phyloP scores from a whole-genome alignment of 2,329 filamentous ascomycete genomes.

The Laburnicola sp. region DNA sequence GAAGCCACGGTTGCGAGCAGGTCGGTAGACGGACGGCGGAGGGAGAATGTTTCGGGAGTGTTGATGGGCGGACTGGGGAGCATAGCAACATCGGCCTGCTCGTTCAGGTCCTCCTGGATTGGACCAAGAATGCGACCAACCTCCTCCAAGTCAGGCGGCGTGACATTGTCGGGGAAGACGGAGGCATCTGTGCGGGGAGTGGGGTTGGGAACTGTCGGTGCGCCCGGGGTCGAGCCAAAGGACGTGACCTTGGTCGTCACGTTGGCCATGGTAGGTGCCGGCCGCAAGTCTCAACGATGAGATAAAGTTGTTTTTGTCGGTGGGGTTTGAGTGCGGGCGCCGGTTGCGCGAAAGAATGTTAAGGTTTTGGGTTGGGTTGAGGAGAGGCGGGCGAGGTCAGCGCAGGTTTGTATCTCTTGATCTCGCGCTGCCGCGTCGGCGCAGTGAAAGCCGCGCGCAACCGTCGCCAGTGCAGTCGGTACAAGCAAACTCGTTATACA shows the following conservation, averaged over 20 bases:
- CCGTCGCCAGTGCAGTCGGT: neutral
- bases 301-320: neutral
- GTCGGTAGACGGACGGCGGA: conserved; percentile 26
- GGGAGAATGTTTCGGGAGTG: conserved; percentile 34
- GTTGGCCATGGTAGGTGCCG: conserved; percentile 5
- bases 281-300: neutral
- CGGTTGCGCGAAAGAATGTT: neutral
- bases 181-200: conserved; percentile 31
- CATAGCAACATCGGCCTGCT: conserved; percentile 33
- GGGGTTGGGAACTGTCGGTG: conserved; percentile 27
- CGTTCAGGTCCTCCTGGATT: conserved; percentile 37
- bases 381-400: neutral
- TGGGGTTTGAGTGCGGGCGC: neutral
- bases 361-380: neutral
- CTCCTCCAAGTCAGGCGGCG: conserved; percentile 29
- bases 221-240: conserved; percentile 23
- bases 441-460: neutral
- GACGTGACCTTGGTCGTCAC: conserved; percentile 24
- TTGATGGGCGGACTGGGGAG: conserved; percentile 38
- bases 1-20: conserved; percentile 56
- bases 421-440: neutral
- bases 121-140: conserved; percentile 33
- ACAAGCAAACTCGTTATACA: neutral
- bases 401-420: neutral
- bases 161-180: conserved; percentile 17